Conservation (phyloP, 2,329 filamentous ascomycete genomes). For the Eurotiales sp. region DNA sequence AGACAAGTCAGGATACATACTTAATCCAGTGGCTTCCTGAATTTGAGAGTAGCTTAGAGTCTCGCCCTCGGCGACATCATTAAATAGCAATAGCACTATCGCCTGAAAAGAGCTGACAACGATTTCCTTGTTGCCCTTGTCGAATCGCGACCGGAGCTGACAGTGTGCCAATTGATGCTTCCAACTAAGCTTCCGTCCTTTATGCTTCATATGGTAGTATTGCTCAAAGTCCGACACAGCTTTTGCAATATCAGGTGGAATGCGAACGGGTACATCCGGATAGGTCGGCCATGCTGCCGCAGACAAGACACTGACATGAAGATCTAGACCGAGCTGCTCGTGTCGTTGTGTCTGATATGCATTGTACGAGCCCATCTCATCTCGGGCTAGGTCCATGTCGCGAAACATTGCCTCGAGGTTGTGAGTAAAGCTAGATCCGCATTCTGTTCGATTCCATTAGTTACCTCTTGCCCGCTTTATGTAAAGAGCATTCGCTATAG, state of each 20-base stretch:
- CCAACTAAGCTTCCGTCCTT: constrained; percentile 81
- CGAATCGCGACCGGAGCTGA: constrained; percentile 75
- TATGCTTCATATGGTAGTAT: constrained; percentile 88
- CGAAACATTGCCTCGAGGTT: constrained; percentile 99
- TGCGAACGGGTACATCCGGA: constrained; percentile 67
- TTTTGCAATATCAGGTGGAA: constrained; percentile 71
- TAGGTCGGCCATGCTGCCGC: constrained; percentile 92
- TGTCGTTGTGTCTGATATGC: constrained; percentile 59
- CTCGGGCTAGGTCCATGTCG: constrained; percentile 86
- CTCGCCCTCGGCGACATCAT: constrained; percentile 60
- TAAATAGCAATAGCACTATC: constrained; percentile 86
- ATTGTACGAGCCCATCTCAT: constrained; percentile 90
- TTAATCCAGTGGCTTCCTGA: constrained; percentile 67
- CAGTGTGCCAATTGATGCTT: constrained; percentile 92
- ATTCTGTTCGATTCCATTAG: constrained; percentile 54
- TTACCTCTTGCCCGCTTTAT: not conserved
- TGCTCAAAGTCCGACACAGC: constrained; percentile 76
- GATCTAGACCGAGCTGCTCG: constrained; percentile 60
- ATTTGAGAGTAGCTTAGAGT: constrained; percentile 74
- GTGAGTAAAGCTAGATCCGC: constrained; percentile 88
- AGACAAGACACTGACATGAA: constrained; percentile 87
- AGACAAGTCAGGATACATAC: constrained; percentile 49
- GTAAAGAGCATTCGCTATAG: too few species aligned
- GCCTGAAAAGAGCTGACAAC: constrained; percentile 91
- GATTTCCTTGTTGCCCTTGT: constrained; percentile 78